Conservation (phyloP, 352 stramenopile species). For the Globisporangium spinosum region DNA sequence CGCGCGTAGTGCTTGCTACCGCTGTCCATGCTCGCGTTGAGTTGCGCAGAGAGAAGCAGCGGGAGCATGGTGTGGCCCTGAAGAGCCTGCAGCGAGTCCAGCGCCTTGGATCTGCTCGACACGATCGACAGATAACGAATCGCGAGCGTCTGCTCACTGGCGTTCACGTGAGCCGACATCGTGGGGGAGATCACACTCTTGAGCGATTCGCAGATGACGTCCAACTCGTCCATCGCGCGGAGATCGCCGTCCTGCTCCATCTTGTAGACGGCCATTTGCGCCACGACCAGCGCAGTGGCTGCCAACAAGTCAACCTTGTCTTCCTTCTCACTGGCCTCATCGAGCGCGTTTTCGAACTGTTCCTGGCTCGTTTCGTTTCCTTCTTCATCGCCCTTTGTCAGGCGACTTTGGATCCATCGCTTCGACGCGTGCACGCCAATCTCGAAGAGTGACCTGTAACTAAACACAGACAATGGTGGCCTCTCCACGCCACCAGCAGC, state of each 20-base stretch:
- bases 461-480: conserved; percentile 16
- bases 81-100: conserved; percentile 38
- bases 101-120: conserved; percentile 19
- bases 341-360: conserved; percentile 5
- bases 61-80: conserved; percentile 31
- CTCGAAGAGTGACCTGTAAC: conserved; percentile 24
- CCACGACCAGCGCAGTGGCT: conserved; percentile 30
- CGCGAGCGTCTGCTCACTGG: conserved; percentile 37
- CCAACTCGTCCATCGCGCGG: conserved; percentile 23
- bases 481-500: not conserved
- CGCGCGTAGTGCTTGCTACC: conserved; percentile 20
- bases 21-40: conserved; percentile 20
- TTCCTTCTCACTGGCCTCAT: conserved; percentile 13
- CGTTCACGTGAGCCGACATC: not conserved
- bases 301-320: conserved; percentile 25
- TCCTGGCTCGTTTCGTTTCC: not conserved
- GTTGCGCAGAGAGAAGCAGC: conserved; percentile 28
- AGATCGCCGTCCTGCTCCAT: conserved; percentile 35
- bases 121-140: conserved; percentile 35
- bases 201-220: conserved; percentile 32
- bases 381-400: not conserved
- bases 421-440: not conserved
- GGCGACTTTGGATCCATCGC: conserved; percentile 12
- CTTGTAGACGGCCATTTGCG: conserved; percentile 37
- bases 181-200: conserved; percentile 20